phyloP scores from a whole-genome alignment of 805 yeast species.

The Saccharomycopsis sp. region DNA sequence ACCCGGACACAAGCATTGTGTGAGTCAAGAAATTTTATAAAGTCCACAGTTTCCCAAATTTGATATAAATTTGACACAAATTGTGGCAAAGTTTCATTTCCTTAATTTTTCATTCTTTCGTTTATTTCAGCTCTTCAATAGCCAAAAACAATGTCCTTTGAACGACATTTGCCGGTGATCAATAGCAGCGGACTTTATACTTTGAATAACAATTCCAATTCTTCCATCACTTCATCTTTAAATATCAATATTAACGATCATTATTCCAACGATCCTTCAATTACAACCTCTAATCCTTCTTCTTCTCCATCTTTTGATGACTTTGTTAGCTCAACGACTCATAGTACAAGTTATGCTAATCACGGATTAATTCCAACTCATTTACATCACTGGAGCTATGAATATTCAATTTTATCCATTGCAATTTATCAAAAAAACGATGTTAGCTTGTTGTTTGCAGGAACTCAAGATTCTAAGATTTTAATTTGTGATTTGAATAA shows the following conservation, averaged over 20 bases:
- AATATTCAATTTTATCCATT: constrained; percentile 63
- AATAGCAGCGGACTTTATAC: constrained; percentile 10
- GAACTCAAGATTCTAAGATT: constrained; percentile 80
- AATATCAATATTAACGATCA: constrained; percentile 12
- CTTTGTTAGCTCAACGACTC: not conserved
- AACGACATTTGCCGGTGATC: constrained; percentile 1
- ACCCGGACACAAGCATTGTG: no score
- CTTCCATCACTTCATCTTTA: constrained; percentile 10
- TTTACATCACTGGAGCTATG: constrained; percentile 69
- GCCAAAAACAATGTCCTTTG: constrained; percentile 1
- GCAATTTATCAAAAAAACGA: constrained; percentile 48
- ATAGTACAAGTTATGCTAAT: not conserved
- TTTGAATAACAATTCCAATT: constrained; percentile 4
- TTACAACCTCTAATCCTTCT: not conserved
- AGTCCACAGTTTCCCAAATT: no score
- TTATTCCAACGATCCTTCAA: not conserved
- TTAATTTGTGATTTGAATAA: constrained; percentile 58
- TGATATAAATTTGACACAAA: no score
- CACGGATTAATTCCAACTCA: constrained; percentile 22
- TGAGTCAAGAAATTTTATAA: no score
- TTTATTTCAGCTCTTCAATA: no score
- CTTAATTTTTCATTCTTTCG: no score
- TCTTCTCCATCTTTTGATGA: not conserved
- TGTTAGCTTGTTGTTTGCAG: constrained; percentile 71
- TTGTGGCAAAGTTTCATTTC: no score